Conservation (phyloP, 176 grass and related monocot genomes). For the Pontederia crassipes region DNA sequence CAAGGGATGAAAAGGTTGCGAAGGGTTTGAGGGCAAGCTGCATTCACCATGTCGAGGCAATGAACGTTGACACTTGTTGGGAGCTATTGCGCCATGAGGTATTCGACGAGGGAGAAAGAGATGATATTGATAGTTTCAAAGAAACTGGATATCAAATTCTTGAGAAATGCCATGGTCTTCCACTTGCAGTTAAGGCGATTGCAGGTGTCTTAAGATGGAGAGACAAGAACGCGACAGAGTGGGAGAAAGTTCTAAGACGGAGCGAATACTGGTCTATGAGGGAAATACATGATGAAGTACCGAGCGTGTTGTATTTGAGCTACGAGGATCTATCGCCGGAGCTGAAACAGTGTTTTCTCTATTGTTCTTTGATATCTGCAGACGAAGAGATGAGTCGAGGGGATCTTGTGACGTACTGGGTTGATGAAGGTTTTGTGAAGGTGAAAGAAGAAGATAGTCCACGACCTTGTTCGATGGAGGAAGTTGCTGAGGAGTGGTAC, state of each 20-base stretch:
- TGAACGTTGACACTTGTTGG: constrained; percentile 19
- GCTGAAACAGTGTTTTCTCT: constrained; percentile 27
- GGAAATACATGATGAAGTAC: constrained; percentile 3
- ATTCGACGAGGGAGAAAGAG: neutral
- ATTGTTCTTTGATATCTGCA: constrained; percentile 4
- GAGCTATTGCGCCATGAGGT: constrained; percentile 26
- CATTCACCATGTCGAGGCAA: constrained; percentile 26
- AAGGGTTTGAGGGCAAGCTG: constrained; percentile 1
- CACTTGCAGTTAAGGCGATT: constrained; percentile 30
- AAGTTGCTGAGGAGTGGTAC: constrained; percentile 32
- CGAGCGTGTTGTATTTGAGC: constrained; percentile 29
- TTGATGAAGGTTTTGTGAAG: constrained; percentile 28
- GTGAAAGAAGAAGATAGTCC: neutral
- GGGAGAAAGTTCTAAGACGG: constrained; percentile 3
- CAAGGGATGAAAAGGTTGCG: constrained; percentile 16
- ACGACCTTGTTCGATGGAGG: constrained; percentile 15
- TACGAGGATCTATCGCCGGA: constrained; percentile 25
- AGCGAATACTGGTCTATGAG: constrained; percentile 26
- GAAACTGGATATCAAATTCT: constrained; percentile 13
- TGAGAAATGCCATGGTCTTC: constrained; percentile 29
- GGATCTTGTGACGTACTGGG: constrained; percentile 15
- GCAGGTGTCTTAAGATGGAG: constrained; percentile 5
- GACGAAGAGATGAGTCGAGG: neutral
- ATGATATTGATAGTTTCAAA: constrained; percentile 5
- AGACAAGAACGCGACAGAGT: constrained; percentile 12